Evolutionary conservation across 2,329 filamentous ascomycete species (phyloP).

Genomic region (Alternaria viburni): DNA sequence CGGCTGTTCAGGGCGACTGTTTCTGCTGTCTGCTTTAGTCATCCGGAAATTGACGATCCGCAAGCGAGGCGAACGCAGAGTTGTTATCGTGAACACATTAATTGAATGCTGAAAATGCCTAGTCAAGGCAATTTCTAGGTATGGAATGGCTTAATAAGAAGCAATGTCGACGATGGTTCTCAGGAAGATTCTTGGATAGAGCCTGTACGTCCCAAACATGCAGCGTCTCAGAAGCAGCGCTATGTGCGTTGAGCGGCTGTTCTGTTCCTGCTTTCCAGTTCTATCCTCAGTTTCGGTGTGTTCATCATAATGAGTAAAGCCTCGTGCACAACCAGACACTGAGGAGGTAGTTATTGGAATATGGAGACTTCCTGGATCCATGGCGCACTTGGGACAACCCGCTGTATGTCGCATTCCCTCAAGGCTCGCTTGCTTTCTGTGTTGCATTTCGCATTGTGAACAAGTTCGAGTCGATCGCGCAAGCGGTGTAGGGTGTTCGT

Average conservation of each 20-base stretch:
- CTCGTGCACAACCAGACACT: slow-evolving; percentile 17
- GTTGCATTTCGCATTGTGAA: neutral
- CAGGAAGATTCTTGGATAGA: slow-evolving; percentile 32
- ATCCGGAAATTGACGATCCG: slow-evolving; percentile 4
- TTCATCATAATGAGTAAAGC: slow-evolving; percentile 13
- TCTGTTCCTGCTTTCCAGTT: slow-evolving; percentile 3
- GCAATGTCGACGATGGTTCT: slow-evolving; percentile 17
- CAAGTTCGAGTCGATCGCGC: neutral
- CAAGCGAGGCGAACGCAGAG: slow-evolving; percentile 10
- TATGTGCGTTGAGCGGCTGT: slow-evolving; percentile 18
- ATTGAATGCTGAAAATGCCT: slow-evolving; percentile 11
- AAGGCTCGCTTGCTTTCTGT: neutral
- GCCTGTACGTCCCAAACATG: slow-evolving; percentile 37
- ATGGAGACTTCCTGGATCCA: neutral
- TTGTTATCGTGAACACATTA: slow-evolving; percentile 26
- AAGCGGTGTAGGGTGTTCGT: neutral
- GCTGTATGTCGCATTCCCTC: neutral
- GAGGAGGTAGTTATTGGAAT: slow-evolving; percentile 20
- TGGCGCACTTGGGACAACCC: neutral
- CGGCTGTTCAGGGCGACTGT: slow-evolving; percentile 26
- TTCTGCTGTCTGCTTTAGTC: slow-evolving; percentile 19
- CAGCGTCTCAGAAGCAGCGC: slow-evolving; percentile 34
- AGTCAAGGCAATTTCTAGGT: slow-evolving; percentile 3
- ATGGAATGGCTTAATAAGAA: slow-evolving; percentile 13
- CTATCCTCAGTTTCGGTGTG: neutral